Conservation (phyloP, 2,329 filamentous ascomycete species). For the Claviceps sorghi region DNA sequence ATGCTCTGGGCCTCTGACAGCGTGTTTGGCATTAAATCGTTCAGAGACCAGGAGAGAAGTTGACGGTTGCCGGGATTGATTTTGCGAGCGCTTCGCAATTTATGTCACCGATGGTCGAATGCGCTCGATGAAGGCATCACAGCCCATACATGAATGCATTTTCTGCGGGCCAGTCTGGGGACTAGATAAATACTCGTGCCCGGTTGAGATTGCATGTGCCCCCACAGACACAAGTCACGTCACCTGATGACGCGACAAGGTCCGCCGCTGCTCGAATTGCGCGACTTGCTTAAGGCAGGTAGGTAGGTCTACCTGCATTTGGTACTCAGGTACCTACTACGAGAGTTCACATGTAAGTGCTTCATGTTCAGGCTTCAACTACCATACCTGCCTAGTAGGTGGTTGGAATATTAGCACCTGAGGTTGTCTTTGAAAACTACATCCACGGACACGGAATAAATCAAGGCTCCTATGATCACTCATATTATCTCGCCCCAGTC, state of each 20-base stretch:
- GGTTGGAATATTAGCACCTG: not conserved
- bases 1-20: no score
- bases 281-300: not conserved
- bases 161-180: no score
- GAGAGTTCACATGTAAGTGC: not conserved
- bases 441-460: not conserved
- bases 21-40: no score
- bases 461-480: not conserved
- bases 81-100: not conserved
- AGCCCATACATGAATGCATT: no score
- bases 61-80: not conserved
- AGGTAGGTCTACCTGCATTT: no score
- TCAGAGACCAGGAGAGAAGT: no score
- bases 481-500: not conserved
- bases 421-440: not conserved
- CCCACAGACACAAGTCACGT: not conserved
- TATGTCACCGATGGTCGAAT: not conserved
- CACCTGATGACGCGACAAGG: conserved; percentile 3
- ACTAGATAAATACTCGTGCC: not conserved
- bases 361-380: not conserved
- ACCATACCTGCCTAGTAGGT: not conserved
- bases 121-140: not conserved
- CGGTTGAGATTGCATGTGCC: not conserved
- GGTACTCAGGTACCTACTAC: not conserved
- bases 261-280: not conserved